These are phyloP conservation scores for Ceratocystiopsis minuta DNA, from an alignment of 2,329 filamentous ascomycete genomes.

Conservation along the genomic window DNA sequence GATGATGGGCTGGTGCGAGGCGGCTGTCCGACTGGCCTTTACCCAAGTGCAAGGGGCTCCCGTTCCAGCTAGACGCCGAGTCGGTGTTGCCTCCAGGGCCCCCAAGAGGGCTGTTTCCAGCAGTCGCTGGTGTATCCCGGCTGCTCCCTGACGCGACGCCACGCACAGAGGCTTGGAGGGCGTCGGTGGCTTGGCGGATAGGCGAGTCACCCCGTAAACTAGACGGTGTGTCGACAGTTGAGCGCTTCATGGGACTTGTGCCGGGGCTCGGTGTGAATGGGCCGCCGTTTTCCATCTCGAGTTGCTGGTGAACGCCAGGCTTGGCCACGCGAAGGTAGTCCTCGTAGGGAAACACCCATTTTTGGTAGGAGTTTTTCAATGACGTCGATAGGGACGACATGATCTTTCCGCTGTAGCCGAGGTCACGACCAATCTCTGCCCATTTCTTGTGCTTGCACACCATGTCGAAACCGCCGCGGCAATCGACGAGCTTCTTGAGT, in stretches of 20 bases:
- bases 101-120: constrained; percentile 29
- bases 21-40: constrained; percentile 49
- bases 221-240: constrained; percentile 38
- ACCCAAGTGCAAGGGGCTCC: constrained; percentile 43
- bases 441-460: constrained; percentile 98
- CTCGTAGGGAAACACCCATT: constrained; percentile 93
- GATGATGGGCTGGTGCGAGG: constrained; percentile 35
- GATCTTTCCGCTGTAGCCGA: constrained; percentile 97
- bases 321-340: constrained; percentile 83
- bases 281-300: constrained; percentile 84
- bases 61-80: constrained; percentile 41
- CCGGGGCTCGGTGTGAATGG: constrained; percentile 62
- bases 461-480: constrained; percentile 82
- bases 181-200: constrained; percentile 36
- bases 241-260: constrained; percentile 53
- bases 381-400: constrained; percentile 98
- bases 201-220: constrained; percentile 49
- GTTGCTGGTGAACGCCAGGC: constrained; percentile 87
- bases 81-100: constrained; percentile 58
- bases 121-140: constrained; percentile 24
- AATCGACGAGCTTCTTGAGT: constrained; percentile 90
- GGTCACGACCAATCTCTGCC: constrained; percentile 91
- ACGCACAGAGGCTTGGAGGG: constrained; percentile 29
- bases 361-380: constrained; percentile 92
- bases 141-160: constrained; percentile 25